A percentile compares a stretch with the other conserved stretches of the same genome.
These are phyloP conservation scores for Colletotrichum falcatum DNA, from an alignment of 2,329 filamentous ascomycete species.

Conservation along the genomic window DNA sequence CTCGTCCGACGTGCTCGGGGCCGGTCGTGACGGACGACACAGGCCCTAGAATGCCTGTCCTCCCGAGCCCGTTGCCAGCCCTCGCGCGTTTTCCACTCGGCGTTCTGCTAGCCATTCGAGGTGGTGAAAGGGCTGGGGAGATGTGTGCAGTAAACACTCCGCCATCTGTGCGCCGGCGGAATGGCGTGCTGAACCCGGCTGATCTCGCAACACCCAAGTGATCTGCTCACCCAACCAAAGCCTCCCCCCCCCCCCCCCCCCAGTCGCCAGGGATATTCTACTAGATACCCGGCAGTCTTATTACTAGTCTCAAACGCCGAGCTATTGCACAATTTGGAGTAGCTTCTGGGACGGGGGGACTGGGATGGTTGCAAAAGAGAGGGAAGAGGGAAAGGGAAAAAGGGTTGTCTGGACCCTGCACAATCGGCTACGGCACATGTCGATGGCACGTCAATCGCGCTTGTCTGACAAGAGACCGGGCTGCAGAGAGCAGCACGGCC, in stretches of 20 bases:
- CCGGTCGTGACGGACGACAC: background rate
- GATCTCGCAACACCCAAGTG: conserved; percentile 32
- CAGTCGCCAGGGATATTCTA: conserved; percentile 20
- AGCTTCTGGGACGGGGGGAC: background rate
- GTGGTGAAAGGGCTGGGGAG: background rate
- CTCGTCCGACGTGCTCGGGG: conserved; percentile 9
- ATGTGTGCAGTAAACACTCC: conserved; percentile 12
- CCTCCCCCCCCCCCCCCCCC: background rate
- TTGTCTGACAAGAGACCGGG: background rate
- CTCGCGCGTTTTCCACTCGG: background rate
- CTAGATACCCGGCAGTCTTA: background rate
- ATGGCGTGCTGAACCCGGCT: conserved; percentile 37
- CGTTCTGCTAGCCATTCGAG: background rate
- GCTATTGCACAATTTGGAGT: background rate
- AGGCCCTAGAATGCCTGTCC: background rate
- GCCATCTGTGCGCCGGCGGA: conserved; percentile 28
- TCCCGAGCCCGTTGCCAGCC: background rate
- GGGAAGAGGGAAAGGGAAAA: background rate
- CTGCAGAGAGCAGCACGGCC: background rate
- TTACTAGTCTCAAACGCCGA: conserved; percentile 2
- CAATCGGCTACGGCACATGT: conserved; percentile 16
- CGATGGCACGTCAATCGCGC: conserved; percentile 1
- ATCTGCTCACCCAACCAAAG: background rate
- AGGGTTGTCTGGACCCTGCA: conserved; percentile 35
- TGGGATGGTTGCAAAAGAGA: background rate